Conservation (phyloP, 805 yeast genomes). For the Spencermartinsiella europaea region DNA sequence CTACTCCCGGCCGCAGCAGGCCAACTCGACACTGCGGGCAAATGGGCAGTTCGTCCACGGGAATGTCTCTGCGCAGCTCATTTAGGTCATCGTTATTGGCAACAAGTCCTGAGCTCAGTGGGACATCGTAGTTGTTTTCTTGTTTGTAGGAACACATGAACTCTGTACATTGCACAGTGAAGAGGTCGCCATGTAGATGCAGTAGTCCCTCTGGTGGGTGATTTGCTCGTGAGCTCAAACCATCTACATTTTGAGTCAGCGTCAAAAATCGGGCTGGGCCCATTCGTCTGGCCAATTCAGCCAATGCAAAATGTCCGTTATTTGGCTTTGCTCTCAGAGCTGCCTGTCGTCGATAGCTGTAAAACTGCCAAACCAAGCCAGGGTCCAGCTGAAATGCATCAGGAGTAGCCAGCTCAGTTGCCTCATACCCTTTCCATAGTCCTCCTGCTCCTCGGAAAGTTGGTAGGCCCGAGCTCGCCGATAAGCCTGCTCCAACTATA, state of each 20-base stretch:
- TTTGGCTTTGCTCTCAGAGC: conserved; percentile 71
- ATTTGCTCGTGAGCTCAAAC: conserved; percentile 60
- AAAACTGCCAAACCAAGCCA: conserved; percentile 86
- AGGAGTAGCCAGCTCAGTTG: conserved; percentile 84
- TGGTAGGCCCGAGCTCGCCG: conserved; percentile 71
- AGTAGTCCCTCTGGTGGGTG: conserved; percentile 50
- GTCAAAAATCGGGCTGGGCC: conserved; percentile 47
- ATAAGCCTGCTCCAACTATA: conserved; percentile 78
- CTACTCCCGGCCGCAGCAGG: conserved; percentile 79
- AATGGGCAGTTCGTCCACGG: conserved; percentile 53
- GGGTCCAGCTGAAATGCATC: conserved; percentile 85
- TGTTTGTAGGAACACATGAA: conserved; percentile 57
- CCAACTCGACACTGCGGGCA: conserved; percentile 74
- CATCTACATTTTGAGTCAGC: conserved; percentile 82
- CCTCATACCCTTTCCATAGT: conserved; percentile 69
- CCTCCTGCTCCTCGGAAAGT: conserved; percentile 72
- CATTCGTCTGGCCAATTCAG: conserved; percentile 48
- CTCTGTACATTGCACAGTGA: conserved; percentile 67
- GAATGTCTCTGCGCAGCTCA: conserved; percentile 34
- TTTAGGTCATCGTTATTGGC: conserved; percentile 18
- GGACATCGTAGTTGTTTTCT: conserved; percentile 47
- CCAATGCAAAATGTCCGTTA: conserved; percentile 64
- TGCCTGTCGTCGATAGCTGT: conserved; percentile 58
- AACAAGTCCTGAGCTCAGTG: conserved; percentile 52
- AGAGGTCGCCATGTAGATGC: conserved; percentile 77